A percentile compares a stretch with the other conserved stretches of the same genome.
Evolutionary conservation across 139 green algal species (phyloP).

Genomic region (Edaphochlamys debaryana): DNA sequence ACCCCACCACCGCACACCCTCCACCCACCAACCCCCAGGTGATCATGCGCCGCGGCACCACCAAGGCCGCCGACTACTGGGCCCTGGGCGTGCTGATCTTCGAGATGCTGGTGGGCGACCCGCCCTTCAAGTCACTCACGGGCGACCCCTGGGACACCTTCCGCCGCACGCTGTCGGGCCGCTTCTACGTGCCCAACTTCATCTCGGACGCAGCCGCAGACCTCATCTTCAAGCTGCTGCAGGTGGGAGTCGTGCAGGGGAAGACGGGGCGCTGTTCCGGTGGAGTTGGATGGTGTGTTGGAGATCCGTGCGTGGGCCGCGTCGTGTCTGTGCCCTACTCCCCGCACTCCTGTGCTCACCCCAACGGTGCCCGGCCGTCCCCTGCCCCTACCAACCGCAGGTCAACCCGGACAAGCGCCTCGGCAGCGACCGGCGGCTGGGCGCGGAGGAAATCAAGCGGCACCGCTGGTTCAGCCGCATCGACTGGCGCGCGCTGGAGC

Average conservation of each 20-base stretch:
- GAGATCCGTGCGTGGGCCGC: too few species aligned
- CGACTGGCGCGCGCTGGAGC: slow-evolving; percentile 72
- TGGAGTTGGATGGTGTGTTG: too few species aligned
- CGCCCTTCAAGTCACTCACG: slow-evolving; percentile 81
- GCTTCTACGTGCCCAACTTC: slow-evolving; percentile 81
- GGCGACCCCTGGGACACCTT: slow-evolving; percentile 83
- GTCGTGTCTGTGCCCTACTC: too few species aligned
- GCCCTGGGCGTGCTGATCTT: slow-evolving; percentile 87
- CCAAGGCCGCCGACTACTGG: slow-evolving; percentile 83
- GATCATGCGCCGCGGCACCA: slow-evolving; percentile 82
- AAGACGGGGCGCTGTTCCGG: too few species aligned
- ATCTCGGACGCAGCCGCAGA: slow-evolving; percentile 74
- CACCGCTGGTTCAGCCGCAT: slow-evolving; percentile 78
- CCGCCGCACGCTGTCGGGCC: slow-evolving; percentile 72
- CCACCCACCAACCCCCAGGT: too few species aligned
- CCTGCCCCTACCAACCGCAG: too few species aligned
- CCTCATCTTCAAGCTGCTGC: slow-evolving; percentile 84
- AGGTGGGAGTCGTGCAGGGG: slow-evolving; percentile 56
- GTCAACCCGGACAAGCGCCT: slow-evolving; percentile 77
- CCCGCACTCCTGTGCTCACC: too few species aligned
- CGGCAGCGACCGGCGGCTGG: slow-evolving; percentile 54
- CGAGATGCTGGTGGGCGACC: slow-evolving; percentile 83
- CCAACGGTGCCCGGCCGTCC: too few species aligned
- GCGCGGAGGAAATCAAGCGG: slow-evolving; percentile 72
- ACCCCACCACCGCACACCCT: too few species aligned